Percentiles rank a stretch among this genome's conserved stretches.
These are phyloP conservation scores for Septoria petroselini DNA, from an alignment of 2,329 filamentous ascomycete species.

Conservation along the genomic window DNA sequence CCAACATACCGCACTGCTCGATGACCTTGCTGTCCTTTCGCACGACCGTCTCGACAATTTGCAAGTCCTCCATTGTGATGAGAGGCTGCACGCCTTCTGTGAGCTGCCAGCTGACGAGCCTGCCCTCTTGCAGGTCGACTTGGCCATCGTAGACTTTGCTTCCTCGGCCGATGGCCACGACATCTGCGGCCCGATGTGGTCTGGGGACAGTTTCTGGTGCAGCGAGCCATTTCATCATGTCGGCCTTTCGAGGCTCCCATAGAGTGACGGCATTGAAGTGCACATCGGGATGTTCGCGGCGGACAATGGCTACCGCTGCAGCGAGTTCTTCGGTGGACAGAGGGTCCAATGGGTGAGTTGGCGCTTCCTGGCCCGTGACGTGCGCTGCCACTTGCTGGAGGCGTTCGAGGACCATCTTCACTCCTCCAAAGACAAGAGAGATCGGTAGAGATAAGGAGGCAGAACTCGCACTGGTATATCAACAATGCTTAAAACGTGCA, in stretches of 20 bases:
- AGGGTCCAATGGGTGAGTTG: constrained; percentile 74
- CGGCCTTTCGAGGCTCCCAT: constrained; percentile 78
- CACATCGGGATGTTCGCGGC: constrained; percentile 65
- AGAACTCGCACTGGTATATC: background rate
- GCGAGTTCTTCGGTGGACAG: constrained; percentile 71
- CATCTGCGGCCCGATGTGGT: constrained; percentile 72
- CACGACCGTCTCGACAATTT: constrained; percentile 71
- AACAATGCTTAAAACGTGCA: too few species aligned
- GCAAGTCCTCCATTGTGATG: constrained; percentile 88
- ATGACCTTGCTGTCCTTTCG: constrained; percentile 81
- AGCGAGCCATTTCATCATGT: constrained; percentile 77
- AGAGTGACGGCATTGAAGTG: constrained; percentile 85
- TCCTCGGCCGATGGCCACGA: constrained; percentile 75
- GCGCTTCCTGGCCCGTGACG: constrained; percentile 53
- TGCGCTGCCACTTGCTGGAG: constrained; percentile 54
- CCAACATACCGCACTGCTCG: constrained; percentile 80
- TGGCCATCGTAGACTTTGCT: constrained; percentile 81
- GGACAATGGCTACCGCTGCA: constrained; percentile 64
- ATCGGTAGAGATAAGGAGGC: background rate
- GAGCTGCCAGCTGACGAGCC: constrained; percentile 70
- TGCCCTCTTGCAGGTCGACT: constrained; percentile 66
- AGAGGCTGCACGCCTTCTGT: constrained; percentile 77
- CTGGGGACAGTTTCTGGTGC: constrained; percentile 58
- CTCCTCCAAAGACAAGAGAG: background rate
- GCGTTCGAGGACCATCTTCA: constrained; percentile 35